Base-by-base conservation (phyloP, 495 filamentous ascomycete species). In the Extremus antarcticus region DNA sequence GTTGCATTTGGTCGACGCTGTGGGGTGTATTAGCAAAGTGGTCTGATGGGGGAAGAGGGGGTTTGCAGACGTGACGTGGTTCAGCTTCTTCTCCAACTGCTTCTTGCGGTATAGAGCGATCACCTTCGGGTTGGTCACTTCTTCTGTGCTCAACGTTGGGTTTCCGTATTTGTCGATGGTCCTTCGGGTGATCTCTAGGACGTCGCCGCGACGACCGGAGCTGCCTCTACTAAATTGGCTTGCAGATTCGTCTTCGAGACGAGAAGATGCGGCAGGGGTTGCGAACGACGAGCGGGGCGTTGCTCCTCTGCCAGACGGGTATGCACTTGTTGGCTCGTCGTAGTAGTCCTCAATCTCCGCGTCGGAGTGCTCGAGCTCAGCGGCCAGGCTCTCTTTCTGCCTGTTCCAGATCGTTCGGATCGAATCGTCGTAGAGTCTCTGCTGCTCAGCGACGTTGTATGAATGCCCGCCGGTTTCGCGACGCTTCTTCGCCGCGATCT, bases 381-480 rank as follows among this genome's bases (percentile, higher is more conserved):
- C 83, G 0, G 82, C 82, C 9, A 99, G 70, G 54, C 84, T 91
- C 21, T 77, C 74, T 63, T 84, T 85, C 67, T 99, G 92, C 43
- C 84, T 77, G 25, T 86, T 81, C 92, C 92, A 99, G 55, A 97
- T 95, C 17, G 82, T 78, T 20, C 81, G 81, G 54, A 97, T 94
- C 11, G 87, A 84, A 8, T 86, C 79, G 58, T 94, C 89, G 68
- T 99, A 99, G 40, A 85, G 80, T 48, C 78, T 80, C 64, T 96
- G 87, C 68, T 99, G 92, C 51, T 82, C 77, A 55, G 88, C 88
- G 53, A 99, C 92, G 60, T 99, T 99, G 73, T 99, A 99, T 65
- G 83, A 87, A 67, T 99, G 92, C 1, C 92, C 91, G 32, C 90
- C 88, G 56, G 90, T 87, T 23, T 92, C 90, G 63, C 94, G 94